Conservation (phyloP, 192 early-diverging fungal species). For the Polychytrium aggregatum region DNA sequence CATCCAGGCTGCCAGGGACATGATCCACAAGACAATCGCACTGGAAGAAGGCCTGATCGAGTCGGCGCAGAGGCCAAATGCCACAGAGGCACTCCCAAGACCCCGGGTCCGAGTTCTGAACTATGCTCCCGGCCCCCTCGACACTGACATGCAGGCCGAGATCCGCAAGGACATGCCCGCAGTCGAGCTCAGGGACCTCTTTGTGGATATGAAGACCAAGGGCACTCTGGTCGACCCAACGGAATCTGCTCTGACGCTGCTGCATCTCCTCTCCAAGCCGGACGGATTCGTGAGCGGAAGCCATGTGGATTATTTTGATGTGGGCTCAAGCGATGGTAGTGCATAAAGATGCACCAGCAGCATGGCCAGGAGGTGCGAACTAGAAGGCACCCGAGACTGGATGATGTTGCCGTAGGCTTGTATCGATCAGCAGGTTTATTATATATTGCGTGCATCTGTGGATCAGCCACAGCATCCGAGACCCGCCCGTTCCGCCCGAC, state of each 20-base stretch:
- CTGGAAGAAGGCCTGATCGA: conserved; percentile 38
- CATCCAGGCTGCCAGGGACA: conserved; percentile 76
- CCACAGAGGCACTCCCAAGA: not conserved
- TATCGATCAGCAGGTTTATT: no score
- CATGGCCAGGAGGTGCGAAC: no score
- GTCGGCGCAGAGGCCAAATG: not conserved
- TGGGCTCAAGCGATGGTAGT: no score
- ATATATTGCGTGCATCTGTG: no score
- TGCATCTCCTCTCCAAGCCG: conserved; percentile 38
- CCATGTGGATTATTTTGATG: conserved; percentile 30
- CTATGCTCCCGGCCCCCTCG: conserved; percentile 84
- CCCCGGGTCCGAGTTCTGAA: conserved; percentile 52
- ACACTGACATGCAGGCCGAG: conserved; percentile 67
- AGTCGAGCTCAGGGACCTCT: conserved; percentile 43
- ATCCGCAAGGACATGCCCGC: conserved; percentile 55
- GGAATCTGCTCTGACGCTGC: conserved; percentile 49
- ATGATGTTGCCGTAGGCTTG: no score
- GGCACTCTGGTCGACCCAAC: conserved; percentile 56
- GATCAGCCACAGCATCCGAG: no score
- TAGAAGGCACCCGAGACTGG: no score
- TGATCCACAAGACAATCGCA: conserved; percentile 57
- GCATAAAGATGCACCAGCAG: no score
- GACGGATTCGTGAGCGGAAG: conserved; percentile 20
- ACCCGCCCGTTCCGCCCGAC: no score
- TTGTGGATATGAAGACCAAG: conserved; percentile 48